Percentiles rank a stretch among this genome's conserved stretches.
phyloP scores from a whole-genome alignment of 768 basidiomycete species.

The Hygrocybe coccinea region DNA sequence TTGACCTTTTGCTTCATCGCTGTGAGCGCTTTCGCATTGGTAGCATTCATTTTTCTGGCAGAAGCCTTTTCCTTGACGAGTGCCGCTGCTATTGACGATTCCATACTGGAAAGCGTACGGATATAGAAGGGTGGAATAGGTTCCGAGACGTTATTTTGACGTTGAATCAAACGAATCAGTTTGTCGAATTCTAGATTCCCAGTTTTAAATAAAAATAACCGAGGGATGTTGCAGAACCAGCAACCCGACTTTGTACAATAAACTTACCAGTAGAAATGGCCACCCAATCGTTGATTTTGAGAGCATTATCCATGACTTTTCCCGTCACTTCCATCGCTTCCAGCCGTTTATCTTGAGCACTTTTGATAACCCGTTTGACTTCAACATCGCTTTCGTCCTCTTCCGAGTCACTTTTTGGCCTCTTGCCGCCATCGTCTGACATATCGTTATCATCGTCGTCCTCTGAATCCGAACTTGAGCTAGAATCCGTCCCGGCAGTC shows the following conservation, averaged over 20 bases:
- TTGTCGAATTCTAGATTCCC: conserved; percentile 84
- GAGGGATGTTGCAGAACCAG: neutral
- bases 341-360: conserved; percentile 86
- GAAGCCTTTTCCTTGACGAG: conserved; percentile 84
- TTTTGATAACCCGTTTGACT: conserved; percentile 63
- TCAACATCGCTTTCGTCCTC: conserved; percentile 63
- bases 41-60: conserved; percentile 95
- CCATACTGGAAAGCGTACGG: conserved; percentile 68
- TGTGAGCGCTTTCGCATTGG: conserved; percentile 88
- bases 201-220: conserved; percentile 2
- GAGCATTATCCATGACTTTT: conserved; percentile 87
- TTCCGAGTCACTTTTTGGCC: conserved; percentile 41
- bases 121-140: conserved; percentile 84
- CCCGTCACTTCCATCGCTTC: conserved; percentile 94
- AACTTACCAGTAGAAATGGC: conserved; percentile 78
- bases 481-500: conserved; percentile 56
- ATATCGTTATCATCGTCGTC: conserved; percentile 52
- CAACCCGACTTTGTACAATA: neutral
- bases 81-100: conserved; percentile 66
- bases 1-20: conserved; percentile 98
- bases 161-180: conserved; percentile 81
- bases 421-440: conserved; percentile 31
- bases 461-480: conserved; percentile 53
- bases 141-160: conserved; percentile 80
- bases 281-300: conserved; percentile 97